Evolutionary conservation across 139 green algal genomes (phyloP), one percentile per base, ranked within the genome.

Genomic region (Haematococcus lacustris): DNA sequence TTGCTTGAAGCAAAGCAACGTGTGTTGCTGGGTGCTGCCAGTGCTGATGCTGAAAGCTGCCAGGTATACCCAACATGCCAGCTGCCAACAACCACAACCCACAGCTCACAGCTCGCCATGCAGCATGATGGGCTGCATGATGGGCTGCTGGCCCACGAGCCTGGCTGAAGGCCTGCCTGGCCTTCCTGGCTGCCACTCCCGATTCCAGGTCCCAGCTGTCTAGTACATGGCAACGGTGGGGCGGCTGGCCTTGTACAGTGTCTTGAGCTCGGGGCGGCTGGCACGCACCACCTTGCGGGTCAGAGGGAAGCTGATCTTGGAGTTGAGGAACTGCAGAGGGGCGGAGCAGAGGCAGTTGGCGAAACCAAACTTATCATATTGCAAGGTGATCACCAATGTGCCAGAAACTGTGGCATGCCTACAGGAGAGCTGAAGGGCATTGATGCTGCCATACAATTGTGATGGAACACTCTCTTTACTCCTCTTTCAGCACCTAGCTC

Each of bases 251-350:
- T 97, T 97, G 91, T 91, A 97, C 9, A 87, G 81, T 3, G 90
- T 94, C 78, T 85, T 91, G 79, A 82, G 90, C 69, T 77, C 82
- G 67, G 86, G 85, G 59, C n/a, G 53, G 9, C 63, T 71, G 38
- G 84, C 74, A 51, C 81, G 75, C 40, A 73, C 43, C 53, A 82
- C 47, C 71, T 79, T 93, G 78, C 78, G 82, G 21, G 89, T 90
- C 60, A 97, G 64, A 53, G 94, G 93, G 92, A 98, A 98, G 73
- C 84, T 87, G 83, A 97, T 96, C 82, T 96, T 95, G 75, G 86
- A 88, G 83, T 97, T 87, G 68, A 96, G 90, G 91, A 99, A 98
- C 91, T 98, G 93, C 71, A 85, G 87, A 47, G 86, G 47, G n/a
- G 50, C 33, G 66, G 25, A 65, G 5, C 43, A 69, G 47, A n/a